Conservation (phyloP, 257 asterid species). For the Forsythia viridissima region DNA sequence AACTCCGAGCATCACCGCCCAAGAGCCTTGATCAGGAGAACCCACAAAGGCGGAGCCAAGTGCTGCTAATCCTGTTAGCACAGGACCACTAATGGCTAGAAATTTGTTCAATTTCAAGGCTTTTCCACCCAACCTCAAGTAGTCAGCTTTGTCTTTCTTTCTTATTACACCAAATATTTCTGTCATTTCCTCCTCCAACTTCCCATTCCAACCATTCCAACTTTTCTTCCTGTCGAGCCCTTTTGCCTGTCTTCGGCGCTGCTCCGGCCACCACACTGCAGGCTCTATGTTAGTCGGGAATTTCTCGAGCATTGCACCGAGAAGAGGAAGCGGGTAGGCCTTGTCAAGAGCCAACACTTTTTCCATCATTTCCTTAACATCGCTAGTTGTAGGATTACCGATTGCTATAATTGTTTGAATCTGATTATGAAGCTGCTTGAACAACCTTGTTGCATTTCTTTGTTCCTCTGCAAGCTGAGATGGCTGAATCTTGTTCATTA, state of each 20-base stretch:
- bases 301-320: constrained; percentile 51
- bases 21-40: constrained; percentile 29
- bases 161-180: constrained; percentile 34
- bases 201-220: constrained; percentile 53
- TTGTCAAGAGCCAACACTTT: constrained; percentile 59
- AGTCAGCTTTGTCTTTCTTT: constrained; percentile 54
- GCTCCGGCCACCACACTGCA: constrained; percentile 64
- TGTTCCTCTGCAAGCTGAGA: constrained; percentile 85
- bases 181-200: constrained; percentile 61
- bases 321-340: constrained; percentile 60
- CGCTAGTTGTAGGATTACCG: constrained; percentile 34
- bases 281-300: constrained; percentile 51
- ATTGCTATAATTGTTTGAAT: constrained; percentile 41
- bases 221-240: neutral
- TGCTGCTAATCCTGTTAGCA: constrained; percentile 64
- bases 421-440: constrained; percentile 52
- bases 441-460: constrained; percentile 59
- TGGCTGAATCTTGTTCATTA: constrained; percentile 67
- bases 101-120: constrained; percentile 55
- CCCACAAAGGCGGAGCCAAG: constrained; percentile 46
- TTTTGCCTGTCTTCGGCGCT: constrained; percentile 11
- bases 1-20: constrained; percentile 47
- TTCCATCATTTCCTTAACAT: constrained; percentile 54
- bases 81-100: constrained; percentile 50
- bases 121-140: constrained; percentile 47